Evolutionary conservation across 1,139 yeast genomes (phyloP), one percentile per base, ranked within the genome.

Genomic region (Suhomyces bolitotheri): DNA sequence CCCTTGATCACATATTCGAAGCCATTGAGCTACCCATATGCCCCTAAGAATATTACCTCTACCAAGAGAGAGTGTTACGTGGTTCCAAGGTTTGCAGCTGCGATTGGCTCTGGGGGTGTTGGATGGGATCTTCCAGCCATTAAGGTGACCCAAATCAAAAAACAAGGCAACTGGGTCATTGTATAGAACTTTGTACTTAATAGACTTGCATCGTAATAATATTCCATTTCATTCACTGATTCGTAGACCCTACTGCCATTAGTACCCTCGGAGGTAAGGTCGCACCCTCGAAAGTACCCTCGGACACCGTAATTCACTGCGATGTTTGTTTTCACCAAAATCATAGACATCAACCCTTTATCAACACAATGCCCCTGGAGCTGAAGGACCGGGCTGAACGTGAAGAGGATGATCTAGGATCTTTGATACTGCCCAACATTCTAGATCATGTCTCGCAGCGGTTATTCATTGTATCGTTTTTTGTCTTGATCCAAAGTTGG

Each of bases 81-180:
- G 16, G 82, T 89, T 29, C 97, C 97, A 1, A 64, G 96, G 38
- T 80, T 86, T 55, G 97, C 97, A 8, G 90, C 95, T 8, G 74
- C 82, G 6, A 69, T 83, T 27, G 95, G 95, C 4, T 74, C 81
- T 22, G 96, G 95, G 19, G 87, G 89, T 16, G 73, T 85, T 17
- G 96, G 96, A 7, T 90, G 96, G 95, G 97, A 90, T 51, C 63
- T 90, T 33, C 95, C 96, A 4, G 95, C 88, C 1, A 66, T 82
- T 17, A 83, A 87, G 54, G 94, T 89, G 1, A 66, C 66, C 2
- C 97, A 90, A 54, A 71, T 68, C 42, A 86, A 80, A 53, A 57
- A 66, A 10, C 56, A 66, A 25, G 92, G 92, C 1, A 61, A 61
- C 17, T 84, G 95, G 94, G 64, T 68, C 5, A 65, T 61, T 30